A percentile compares a stretch with the other conserved stretches of the same genome.
These are phyloP conservation scores for Bjerkandera adusta DNA, from an alignment of 1,284 basidiomycete genomes.

Conservation along the genomic window DNA sequence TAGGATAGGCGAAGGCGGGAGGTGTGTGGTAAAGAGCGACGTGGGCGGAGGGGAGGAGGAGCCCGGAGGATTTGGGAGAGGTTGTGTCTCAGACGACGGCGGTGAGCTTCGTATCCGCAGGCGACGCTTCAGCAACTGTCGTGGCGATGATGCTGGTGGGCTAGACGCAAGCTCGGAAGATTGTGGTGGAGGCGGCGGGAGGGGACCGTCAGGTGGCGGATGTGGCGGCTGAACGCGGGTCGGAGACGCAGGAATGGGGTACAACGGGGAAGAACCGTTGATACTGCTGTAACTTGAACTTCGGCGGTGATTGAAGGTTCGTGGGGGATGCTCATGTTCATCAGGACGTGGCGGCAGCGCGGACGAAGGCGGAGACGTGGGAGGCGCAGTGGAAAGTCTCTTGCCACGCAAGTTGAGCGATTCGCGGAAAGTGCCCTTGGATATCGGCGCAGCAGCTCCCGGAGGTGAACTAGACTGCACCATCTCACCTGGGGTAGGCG, in stretches of 20 bases:
- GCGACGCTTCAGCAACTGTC: conserved; percentile 53
- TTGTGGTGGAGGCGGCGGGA: conserved; percentile 29
- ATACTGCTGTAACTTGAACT: conserved; percentile 40
- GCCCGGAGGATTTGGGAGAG: conserved; percentile 20
- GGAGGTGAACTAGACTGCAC: conserved; percentile 24
- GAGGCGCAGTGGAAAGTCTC: conserved; percentile 59
- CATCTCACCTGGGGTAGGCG: conserved; percentile 43
- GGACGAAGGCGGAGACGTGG: conserved; percentile 50
- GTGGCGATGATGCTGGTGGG: conserved; percentile 27
- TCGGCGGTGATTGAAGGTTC: conserved; percentile 34
- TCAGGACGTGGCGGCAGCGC: conserved; percentile 60
- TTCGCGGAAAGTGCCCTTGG: conserved; percentile 49
- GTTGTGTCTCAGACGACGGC: conserved; percentile 31
- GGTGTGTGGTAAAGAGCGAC: background rate
- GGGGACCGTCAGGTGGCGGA: conserved; percentile 43
- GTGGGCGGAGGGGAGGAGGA: conserved; percentile 11
- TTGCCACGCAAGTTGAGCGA: conserved; percentile 51
- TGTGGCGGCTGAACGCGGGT: conserved; percentile 40
- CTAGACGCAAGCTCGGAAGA: conserved; percentile 24
- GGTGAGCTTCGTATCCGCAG: conserved; percentile 63
- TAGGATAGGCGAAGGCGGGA: conserved; percentile 5
- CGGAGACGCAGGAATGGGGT: conserved; percentile 35
- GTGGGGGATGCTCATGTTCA: conserved; percentile 31
- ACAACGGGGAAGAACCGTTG: conserved; percentile 17
- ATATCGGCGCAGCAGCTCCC: conserved; percentile 23